These are phyloP conservation scores for Thelephora terrestris DNA, from an alignment of 1,284 basidiomycete species.

Conservation along the genomic window DNA sequence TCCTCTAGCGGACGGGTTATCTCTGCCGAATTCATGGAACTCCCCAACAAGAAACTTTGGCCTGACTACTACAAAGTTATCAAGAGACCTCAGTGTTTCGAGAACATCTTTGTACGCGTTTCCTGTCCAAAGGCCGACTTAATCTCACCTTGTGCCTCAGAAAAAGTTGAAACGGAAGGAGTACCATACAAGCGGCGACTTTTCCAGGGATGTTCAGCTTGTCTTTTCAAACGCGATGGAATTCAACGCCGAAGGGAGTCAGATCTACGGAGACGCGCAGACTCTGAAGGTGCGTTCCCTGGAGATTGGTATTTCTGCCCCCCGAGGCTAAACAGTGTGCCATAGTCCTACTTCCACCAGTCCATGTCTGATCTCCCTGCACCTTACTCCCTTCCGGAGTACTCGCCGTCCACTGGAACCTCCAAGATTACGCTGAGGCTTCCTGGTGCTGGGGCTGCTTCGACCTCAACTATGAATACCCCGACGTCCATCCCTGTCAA, in stretches of 20 bases:
- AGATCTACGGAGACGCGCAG: conserved; percentile 67
- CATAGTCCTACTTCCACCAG: conserved; percentile 57
- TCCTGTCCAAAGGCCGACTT: conserved; percentile 4
- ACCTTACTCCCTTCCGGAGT: conserved; percentile 50
- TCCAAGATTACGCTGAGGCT: conserved; percentile 63
- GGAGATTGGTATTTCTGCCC: conserved; percentile 1
- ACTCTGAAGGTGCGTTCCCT: conserved; percentile 42
- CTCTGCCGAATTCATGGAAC: conserved; percentile 71
- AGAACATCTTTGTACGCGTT: conserved; percentile 63
- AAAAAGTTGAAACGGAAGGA: conserved; percentile 71
- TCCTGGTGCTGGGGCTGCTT: conserved; percentile 22
- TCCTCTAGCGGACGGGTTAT: conserved; percentile 52
- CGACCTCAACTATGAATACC: conserved; percentile 10
- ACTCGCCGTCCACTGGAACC: conserved; percentile 31
- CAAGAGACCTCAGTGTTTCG: conserved; percentile 73
- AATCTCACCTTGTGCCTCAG: conserved; percentile 27
- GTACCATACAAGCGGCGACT: conserved; percentile 54
- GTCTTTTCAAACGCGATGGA: conserved; percentile 86
- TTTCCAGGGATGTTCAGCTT: conserved; percentile 80
- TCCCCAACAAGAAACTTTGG: conserved; percentile 74
- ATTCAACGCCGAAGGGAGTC: conserved; percentile 70
- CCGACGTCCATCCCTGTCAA: neutral
- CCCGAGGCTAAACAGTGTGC: conserved; percentile 8
- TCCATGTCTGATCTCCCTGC: conserved; percentile 67
- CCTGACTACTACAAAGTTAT: conserved; percentile 82